Evolutionary conservation across 2,329 filamentous ascomycete species (phyloP), one percentile per base, ranked within the genome.

Genomic region (Aspergillus proliferans): DNA sequence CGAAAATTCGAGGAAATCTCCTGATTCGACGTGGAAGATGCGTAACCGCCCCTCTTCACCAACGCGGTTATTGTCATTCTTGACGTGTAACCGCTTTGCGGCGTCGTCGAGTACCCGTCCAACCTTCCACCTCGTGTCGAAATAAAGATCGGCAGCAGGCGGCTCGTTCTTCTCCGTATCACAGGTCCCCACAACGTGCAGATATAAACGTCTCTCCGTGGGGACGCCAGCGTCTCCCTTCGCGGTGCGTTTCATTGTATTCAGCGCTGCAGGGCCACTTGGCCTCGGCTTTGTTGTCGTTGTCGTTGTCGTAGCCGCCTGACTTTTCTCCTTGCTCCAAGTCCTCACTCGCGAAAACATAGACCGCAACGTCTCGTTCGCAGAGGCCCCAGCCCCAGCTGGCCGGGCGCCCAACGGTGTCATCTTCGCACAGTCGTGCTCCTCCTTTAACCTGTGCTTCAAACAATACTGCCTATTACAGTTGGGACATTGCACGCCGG

Each of bases 21-120:
- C 93, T 0, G 86, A 88, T 65, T 98, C 91, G 0, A 98, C 88
- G 66, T 97, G 91, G 63, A 95, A 98, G 0, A 98, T 83, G 7
- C 93, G 75, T 56, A 98, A 67, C 68, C 86, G 86, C 51, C 90
- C 85, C 65, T 86, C 84, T 72, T 75, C 71, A 4, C 65, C 68
- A 39, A 56, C 67, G 6, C 68, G 63, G 54, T 76, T 75, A 58
- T 76, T 75, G 49, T 73, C 46, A 55, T 76, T 76, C 59, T 72
- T 67, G 8, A 75, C 69, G 22, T 65, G 62, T 51, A 75, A 52
- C 52, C 65, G 64, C 51, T 62, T 61, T 33, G 72, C 73, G 12
- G 68, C 72, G 57, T 74, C 71, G 48, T 75, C 73, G 34, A 75
- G 58, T 42, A 75, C 64, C 43, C 89, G 76, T 0, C 93, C 93